Conservation (phyloP, 2,329 filamentous ascomycete species). For the Aotearoamyces nothofagi region DNA sequence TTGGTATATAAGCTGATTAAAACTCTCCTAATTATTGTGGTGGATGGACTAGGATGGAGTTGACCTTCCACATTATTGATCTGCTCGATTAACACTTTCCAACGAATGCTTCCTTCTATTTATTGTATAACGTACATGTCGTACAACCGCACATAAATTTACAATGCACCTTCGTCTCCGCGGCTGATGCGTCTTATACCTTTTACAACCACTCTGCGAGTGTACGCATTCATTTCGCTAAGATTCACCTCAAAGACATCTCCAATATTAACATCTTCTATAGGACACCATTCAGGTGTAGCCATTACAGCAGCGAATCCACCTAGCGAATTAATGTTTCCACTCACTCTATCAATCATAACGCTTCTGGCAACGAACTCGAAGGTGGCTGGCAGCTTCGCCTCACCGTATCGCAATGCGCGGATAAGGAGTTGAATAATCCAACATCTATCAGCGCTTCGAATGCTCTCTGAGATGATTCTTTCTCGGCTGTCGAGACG, state of each 20-base stretch:
- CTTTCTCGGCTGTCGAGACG: conserved; percentile 14
- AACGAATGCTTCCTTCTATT: too few relatives aligned
- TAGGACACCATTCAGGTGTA: neutral
- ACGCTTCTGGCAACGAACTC: conserved; percentile 14
- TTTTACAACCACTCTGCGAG: conserved; percentile 29
- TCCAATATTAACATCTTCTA: conserved; percentile 27
- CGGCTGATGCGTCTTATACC: conserved; percentile 19
- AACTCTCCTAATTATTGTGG: too few relatives aligned
- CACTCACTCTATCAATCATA: conserved; percentile 1
- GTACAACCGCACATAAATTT: too few relatives aligned
- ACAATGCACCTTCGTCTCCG: too few relatives aligned
- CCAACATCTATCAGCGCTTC: conserved; percentile 29
- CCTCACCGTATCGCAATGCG: conserved; percentile 38
- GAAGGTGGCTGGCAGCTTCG: conserved; percentile 30
- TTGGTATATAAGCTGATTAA: too few relatives aligned
- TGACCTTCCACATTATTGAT: too few relatives aligned
- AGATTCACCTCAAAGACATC: conserved; percentile 42
- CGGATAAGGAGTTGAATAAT: conserved; percentile 43
- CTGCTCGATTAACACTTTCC: too few relatives aligned
- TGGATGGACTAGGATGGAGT: too few relatives aligned
- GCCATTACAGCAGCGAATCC: neutral
- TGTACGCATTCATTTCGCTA: conserved; percentile 34
- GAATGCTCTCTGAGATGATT: conserved; percentile 6
- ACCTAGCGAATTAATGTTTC: conserved; percentile 4
- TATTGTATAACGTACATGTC: too few relatives aligned